These are phyloP conservation scores for Tetrastigma voinierianum DNA, from an alignment of 164 flowering plant genomes.

Conservation along the genomic window DNA sequence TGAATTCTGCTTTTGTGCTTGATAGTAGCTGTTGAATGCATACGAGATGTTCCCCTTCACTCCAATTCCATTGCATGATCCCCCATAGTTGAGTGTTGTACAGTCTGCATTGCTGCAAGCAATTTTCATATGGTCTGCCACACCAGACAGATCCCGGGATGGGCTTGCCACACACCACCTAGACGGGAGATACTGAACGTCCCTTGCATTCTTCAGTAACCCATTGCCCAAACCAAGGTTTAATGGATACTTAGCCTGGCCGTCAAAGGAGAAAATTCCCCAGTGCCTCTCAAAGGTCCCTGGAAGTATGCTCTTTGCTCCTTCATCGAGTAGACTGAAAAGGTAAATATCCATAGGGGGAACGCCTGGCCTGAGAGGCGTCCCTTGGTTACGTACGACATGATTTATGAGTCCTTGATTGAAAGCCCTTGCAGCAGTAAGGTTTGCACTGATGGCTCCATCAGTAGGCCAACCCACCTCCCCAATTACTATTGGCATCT, in stretches of 20 bases:
- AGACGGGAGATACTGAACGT: slow-evolving; percentile 78
- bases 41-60: slow-evolving; percentile 81
- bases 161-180: slow-evolving; percentile 95
- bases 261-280: slow-evolving; percentile 94
- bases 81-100: slow-evolving; percentile 78
- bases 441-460: slow-evolving; percentile 75
- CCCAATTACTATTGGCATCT: slow-evolving; percentile 80
- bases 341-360: slow-evolving; percentile 85
- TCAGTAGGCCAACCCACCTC: slow-evolving; percentile 98
- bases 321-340: slow-evolving; percentile 87
- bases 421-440: slow-evolving; percentile 76
- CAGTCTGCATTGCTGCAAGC: slow-evolving; percentile 89
- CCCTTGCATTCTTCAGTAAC: slow-evolving; percentile 60
- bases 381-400: slow-evolving; percentile 68
- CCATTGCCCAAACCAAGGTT: slow-evolving; percentile 72
- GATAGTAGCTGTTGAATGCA: slow-evolving; percentile 94
- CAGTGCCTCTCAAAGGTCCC: slow-evolving; percentile 96
- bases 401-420: slow-evolving; percentile 78
- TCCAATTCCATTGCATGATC: slow-evolving; percentile 87
- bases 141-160: slow-evolving; percentile 49
- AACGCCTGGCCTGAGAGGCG: slow-evolving; percentile 76
- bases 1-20: slow-evolving; percentile 66
- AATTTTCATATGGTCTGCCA: slow-evolving; percentile 59
- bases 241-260: slow-evolving; percentile 76
- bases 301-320: slow-evolving; percentile 67